Conservation (phyloP, 768 basidiomycete genomes). For the Trametes sanguinea region DNA sequence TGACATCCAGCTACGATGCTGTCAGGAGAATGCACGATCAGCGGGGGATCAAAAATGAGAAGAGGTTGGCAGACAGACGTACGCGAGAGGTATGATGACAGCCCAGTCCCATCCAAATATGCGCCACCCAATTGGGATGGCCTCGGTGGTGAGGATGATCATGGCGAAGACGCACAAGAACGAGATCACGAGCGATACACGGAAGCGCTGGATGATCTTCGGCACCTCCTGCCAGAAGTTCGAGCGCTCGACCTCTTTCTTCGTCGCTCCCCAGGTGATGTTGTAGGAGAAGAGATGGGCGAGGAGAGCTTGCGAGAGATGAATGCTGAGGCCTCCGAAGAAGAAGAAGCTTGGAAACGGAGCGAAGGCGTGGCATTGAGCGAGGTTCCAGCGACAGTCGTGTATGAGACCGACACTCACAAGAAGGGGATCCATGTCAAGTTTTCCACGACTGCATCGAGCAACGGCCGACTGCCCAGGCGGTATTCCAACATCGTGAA, state of each 20-base stretch:
- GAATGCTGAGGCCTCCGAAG: constrained; percentile 59
- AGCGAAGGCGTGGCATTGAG: not conserved
- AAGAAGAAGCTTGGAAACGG: constrained; percentile 45
- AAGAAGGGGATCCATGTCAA: constrained; percentile 74
- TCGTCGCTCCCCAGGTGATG: constrained; percentile 59
- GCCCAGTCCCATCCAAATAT: constrained; percentile 69
- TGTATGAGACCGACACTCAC: constrained; percentile 41
- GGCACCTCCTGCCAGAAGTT: constrained; percentile 94
- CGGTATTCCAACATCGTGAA: constrained; percentile 73
- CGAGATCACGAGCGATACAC: constrained; percentile 60
- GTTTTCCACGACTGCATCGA: constrained; percentile 58
- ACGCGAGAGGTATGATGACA: constrained; percentile 74
- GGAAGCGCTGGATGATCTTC: constrained; percentile 78
- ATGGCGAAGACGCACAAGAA: constrained; percentile 54
- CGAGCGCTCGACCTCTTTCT: constrained; percentile 84
- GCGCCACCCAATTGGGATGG: constrained; percentile 66
- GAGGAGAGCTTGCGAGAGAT: constrained; percentile 53
- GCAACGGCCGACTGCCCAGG: constrained; percentile 55
- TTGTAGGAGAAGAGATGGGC: constrained; percentile 62
- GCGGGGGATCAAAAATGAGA: constrained; percentile 2
- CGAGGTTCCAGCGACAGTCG: not conserved
- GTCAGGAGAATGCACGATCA: constrained; percentile 4
- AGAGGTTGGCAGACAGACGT: constrained; percentile 32
- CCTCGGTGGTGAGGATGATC: constrained; percentile 51
- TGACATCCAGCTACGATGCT: constrained; percentile 68